Percentiles rank a stretch among this genome's conserved stretches.
Conservation (phyloP, 768 basidiomycete genomes). For the Mycena belliarum region DNA sequence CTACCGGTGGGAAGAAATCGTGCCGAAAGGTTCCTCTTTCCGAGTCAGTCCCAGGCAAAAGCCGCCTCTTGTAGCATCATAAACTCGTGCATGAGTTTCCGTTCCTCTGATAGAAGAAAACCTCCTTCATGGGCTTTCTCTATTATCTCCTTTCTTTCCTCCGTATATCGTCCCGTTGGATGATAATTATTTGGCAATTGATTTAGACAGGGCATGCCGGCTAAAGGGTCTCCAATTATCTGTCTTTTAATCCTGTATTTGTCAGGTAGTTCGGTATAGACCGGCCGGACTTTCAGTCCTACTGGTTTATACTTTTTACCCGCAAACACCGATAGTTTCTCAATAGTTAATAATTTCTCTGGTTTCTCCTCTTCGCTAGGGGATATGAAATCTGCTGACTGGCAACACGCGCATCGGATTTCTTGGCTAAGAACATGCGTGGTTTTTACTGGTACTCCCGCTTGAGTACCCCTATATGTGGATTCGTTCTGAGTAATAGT, state of each 20-base stretch:
- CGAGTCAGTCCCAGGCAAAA: constrained; percentile 9
- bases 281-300: not conserved
- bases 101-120: constrained; percentile 30
- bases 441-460: too few species aligned
- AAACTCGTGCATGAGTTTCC: constrained; percentile 25
- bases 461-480: too few species aligned
- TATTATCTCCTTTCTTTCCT: constrained; percentile 22
- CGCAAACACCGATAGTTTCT: not conserved
- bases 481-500: too few species aligned
- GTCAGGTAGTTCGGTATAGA: not conserved
- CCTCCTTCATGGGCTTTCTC: constrained; percentile 19
- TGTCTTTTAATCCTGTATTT: not conserved
- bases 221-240: not conserved
- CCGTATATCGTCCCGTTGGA: constrained; percentile 19
- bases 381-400: too few species aligned
- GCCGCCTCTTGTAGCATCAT: constrained; percentile 23
- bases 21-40: constrained; percentile 7
- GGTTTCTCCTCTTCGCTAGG: too few species aligned
- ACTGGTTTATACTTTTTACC: not conserved
- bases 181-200: constrained; percentile 25
- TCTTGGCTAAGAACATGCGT: too few species aligned
- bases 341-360: not conserved
- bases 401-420: too few species aligned
- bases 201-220: not conserved
- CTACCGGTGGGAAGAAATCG: constrained; percentile 10